Base-by-base conservation (phyloP, 148 eudicot species). In the Vaccinium corymbosum region DNA sequence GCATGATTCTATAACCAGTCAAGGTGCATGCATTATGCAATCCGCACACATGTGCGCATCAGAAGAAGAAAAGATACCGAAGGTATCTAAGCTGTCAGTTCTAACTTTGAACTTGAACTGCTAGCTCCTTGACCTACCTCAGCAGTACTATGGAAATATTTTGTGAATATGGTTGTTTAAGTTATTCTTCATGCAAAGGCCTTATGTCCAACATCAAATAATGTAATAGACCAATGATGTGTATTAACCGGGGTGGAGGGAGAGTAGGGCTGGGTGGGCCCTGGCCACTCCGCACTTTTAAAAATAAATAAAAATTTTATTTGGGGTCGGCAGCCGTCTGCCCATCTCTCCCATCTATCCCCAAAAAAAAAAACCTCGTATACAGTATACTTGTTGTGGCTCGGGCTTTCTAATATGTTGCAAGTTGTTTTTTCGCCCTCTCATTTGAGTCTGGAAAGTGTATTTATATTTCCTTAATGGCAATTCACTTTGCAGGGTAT, bases 1-100 rank as follows among this genome's bases (percentile, higher is more conserved):
- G 13, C 81, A 70, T 48, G 81, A 81, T 77, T 64, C 86, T 62
- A 13, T 61, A 50, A 78, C 74, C 64, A 82, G 81, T 78, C 71
- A 22, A 66, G 25, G 81, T 68, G 82, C 72, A 32, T 29, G 86
- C 73, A 70, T 62, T 29, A 19, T 55, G 27, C 73, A 87, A 57
- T 76, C 84, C 17, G 17, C 57, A 25, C 82, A 77, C 22, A 15
- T 52, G 14, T 64, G 80, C 22, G 48, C 48, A 1, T 68, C 53
- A 32, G 74, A 82, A 49, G 82, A 80, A n/a, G 76, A 82, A 77
- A 76, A 82, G 35, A 32, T 76, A 76, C 48, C 19, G 83, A 70
- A 85, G 87, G 87, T 85, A 85, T 80, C 32, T 75, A 51, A 51
- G 20, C 61, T 1, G 56, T 16, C 15, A 15, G 8, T 29, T 52